A percentile compares a stretch with the other conserved stretches of the same genome.
Conservation (phyloP, 371 early-diverging fungal species). For the Zancudomyces culisetae region DNA sequence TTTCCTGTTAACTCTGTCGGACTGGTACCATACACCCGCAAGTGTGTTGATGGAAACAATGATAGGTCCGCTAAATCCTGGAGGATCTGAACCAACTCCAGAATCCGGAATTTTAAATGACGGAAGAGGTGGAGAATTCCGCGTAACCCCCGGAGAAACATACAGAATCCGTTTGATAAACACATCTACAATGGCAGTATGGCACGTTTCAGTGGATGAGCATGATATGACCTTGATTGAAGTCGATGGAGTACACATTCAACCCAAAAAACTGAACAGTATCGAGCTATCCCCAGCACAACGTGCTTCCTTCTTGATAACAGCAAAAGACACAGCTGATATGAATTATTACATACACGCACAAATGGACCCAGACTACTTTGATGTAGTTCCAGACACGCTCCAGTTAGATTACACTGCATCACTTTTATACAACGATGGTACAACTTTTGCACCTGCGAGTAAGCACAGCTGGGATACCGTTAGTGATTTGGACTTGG, state of each 20-base stretch:
- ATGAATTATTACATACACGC: slow-evolving; percentile 50
- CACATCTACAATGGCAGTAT: slow-evolving; percentile 52
- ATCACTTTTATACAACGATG: slow-evolving; percentile 6
- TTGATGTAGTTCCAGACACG: slow-evolving; percentile 35
- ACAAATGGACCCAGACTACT: slow-evolving; percentile 57
- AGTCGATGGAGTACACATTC: slow-evolving; percentile 39
- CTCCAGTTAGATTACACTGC: slow-evolving; percentile 27
- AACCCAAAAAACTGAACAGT: slow-evolving; percentile 25
- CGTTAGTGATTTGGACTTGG: slow-evolving; percentile 11
- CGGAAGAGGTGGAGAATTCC: slow-evolving; percentile 5
- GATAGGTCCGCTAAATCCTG: slow-evolving; percentile 20
- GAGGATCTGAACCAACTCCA: slow-evolving; percentile 20
- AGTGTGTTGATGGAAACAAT: slow-evolving; percentile 21
- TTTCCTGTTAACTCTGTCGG: slow-evolving; percentile 31
- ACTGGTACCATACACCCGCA: slow-evolving; percentile 13
- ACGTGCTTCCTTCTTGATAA: slow-evolving; percentile 50
- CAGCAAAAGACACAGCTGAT: slow-evolving; percentile 40
- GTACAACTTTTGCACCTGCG: slow-evolving; percentile 3
- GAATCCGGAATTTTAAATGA: slow-evolving; percentile 10
- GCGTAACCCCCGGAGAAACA: slow-evolving; percentile 50
- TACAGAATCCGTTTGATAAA: slow-evolving; percentile 70
- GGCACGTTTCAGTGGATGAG: slow-evolving; percentile 53
- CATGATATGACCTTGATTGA: slow-evolving; percentile 62
- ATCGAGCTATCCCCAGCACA: slow-evolving; percentile 44
- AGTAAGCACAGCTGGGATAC: slow-evolving; percentile 12